Base-by-base conservation (phyloP, 768 basidiomycete genomes). In the Collybia nuda region DNA sequence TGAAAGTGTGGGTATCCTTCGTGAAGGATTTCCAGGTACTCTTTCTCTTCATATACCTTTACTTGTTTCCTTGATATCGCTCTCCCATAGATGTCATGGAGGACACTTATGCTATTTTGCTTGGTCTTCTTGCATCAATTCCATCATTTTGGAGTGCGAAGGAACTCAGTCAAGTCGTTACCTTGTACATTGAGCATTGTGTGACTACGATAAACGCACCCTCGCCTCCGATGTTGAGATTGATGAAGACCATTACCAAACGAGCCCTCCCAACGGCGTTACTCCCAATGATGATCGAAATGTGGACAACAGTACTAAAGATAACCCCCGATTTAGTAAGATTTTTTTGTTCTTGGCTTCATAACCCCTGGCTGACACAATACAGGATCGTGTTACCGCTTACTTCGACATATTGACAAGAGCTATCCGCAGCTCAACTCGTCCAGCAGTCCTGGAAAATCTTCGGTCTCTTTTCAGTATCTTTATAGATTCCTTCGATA, bases 131-230 rank as follows among this genome's bases (percentile, higher is more conserved):
- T 52, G 70, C 75, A 0, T 77, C 85, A 1, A 85, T 97, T 24
- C 92, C 94, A 0, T 82, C 85, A 3, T 98, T 98, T 68, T 92
- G 90, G 79, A 82, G 85, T 29, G 52, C 67, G 15, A 65, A 67
- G 17, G 90, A 91, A 54, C 62, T 91, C 23, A 67, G 67, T 0
- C 76, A 78, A 50, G 70, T 90, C 15, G 66, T 84, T 21, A 75
- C 67, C 35, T 71, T 89, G 6, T 82, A 84, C 52, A 64, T 88
- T 21, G 80, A 84, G 11, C 64, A 70, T 28, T 66, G 60, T 41
- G 56, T 63, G 4, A 64, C 72, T 0, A 53, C 57, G 12, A 60
- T 73, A 5, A 68, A 68, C 41, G 53, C 68, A 1, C 61, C 67
- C 8, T 62, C 63, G 12, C 40, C 64, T 8, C 53, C 66, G 7